These are phyloP conservation scores for Wallemia mellicola DNA, from an alignment of 1,284 basidiomycete genomes.

Conservation along the genomic window DNA sequence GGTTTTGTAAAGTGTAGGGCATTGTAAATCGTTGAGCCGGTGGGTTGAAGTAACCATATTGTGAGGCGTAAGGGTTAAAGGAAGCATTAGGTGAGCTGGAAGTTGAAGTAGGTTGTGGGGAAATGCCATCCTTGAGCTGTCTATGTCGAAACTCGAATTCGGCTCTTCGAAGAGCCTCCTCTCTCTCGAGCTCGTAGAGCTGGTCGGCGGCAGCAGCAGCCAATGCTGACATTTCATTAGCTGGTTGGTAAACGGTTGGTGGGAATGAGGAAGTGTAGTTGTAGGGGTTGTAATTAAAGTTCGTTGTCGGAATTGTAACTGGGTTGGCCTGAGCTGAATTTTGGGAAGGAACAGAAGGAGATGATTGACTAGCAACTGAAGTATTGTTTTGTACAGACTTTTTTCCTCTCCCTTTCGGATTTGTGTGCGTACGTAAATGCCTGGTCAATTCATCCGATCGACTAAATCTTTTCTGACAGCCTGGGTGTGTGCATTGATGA, in stretches of 20 bases:
- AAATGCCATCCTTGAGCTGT: conserved; percentile 11
- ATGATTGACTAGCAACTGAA: conserved; percentile 5
- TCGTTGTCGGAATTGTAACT: conserved; percentile 1
- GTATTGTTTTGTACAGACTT: conserved; percentile 6
- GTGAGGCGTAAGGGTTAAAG: background rate
- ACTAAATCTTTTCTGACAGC: conserved; percentile 95
- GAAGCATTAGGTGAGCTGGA: background rate
- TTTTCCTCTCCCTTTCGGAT: conserved; percentile 12
- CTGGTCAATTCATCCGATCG: conserved; percentile 89
- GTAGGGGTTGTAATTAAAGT: conserved; percentile 4
- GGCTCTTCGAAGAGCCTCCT: conserved; percentile 48
- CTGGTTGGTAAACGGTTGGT: conserved; percentile 10
- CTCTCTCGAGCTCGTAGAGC: conserved; percentile 51
- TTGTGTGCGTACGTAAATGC: conserved; percentile 69
- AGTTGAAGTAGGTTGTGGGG: background rate
- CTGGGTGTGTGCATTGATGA: conserved; percentile 65
- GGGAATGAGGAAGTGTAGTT: conserved; percentile 6
- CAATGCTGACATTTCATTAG: conserved; percentile 26
- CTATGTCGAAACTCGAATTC: conserved; percentile 50
- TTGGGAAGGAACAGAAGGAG: background rate
- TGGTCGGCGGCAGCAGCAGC: conserved; percentile 59
- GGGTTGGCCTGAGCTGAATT: background rate
- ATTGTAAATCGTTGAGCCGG: background rate
- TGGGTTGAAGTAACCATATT: background rate
- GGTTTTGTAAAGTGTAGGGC: background rate